phyloP scores from a whole-genome alignment of 129 eudicot species.

The Helianthus annuus region DNA sequence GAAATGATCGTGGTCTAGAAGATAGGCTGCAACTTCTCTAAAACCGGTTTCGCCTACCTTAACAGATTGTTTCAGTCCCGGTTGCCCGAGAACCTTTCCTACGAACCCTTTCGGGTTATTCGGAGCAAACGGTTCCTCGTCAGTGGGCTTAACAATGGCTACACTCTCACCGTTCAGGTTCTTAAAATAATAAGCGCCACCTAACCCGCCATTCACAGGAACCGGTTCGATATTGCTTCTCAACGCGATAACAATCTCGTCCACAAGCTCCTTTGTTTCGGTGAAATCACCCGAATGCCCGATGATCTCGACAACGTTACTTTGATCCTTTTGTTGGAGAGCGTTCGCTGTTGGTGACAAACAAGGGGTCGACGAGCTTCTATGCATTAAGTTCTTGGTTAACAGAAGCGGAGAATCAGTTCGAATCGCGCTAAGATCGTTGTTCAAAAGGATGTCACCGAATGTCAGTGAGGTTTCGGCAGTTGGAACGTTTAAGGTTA shows the following conservation, averaged over 20 bases:
- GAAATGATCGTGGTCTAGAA: conserved; percentile 66
- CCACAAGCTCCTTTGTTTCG: conserved; percentile 44
- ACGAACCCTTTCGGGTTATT: conserved; percentile 85
- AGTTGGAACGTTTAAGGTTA: conserved; percentile 62
- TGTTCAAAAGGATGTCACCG: conserved; percentile 63
- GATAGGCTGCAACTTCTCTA: conserved; percentile 86
- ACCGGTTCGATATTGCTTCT: conserved; percentile 57
- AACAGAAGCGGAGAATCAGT: conserved; percentile 64
- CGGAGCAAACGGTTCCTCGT: conserved; percentile 89
- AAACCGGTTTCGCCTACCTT: conserved; percentile 81
- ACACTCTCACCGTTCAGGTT: conserved; percentile 56
- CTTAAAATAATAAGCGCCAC: conserved; percentile 74
- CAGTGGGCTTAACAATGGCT: conserved; percentile 83
- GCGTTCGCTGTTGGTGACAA: conserved; percentile 56
- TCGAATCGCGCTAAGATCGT: conserved; percentile 61
- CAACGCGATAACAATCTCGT: conserved; percentile 53
- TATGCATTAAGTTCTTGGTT: conserved; percentile 53
- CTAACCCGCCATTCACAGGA: conserved; percentile 68
- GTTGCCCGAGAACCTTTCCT: conserved; percentile 81
- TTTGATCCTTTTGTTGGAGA: conserved; percentile 48
- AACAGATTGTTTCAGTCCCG: conserved; percentile 69
- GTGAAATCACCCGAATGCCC: conserved; percentile 46
- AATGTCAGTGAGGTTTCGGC: conserved; percentile 63
- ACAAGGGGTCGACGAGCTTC: conserved; percentile 72
- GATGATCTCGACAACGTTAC: conserved; percentile 58